phyloP scores from a whole-genome alignment of 129 eudicot genomes.

The Escallonia rubra region DNA sequence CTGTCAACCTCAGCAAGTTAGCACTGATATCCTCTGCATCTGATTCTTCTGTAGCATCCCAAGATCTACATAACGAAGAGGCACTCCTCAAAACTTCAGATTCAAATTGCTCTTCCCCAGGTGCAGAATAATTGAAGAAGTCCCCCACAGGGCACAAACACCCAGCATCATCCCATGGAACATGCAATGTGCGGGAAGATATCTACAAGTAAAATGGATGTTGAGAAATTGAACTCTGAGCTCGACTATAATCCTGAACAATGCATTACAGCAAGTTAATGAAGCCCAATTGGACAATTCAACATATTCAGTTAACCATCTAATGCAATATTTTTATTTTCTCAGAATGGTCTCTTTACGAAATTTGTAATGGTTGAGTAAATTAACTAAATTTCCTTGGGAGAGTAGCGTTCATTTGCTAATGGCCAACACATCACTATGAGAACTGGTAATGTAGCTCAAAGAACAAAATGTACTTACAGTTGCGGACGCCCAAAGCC shows the following conservation, averaged over 20 bases:
- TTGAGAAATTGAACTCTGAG: neutral
- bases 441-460: neutral
- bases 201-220: conserved; percentile 39
- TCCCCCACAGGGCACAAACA: conserved; percentile 97
- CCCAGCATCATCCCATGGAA: conserved; percentile 95
- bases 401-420: neutral
- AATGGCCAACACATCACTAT: neutral
- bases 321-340: too few relatives aligned
- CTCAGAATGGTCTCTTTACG: too few relatives aligned
- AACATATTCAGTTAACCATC: neutral
- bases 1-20: conserved; percentile 50
- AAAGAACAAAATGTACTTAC: conserved; percentile 39
- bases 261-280: neutral
- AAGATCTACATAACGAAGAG: neutral
- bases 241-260: too few relatives aligned
- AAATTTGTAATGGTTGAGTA: too few relatives aligned
- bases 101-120: conserved; percentile 51
- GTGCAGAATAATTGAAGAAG: conserved; percentile 87
- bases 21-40: conserved; percentile 22
- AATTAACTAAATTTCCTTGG: neutral
- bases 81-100: conserved; percentile 18
- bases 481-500: conserved; percentile 98
- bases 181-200: conserved; percentile 94
- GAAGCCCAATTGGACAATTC: neutral
- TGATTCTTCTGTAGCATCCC: conserved; percentile 6